Evolutionary conservation across 2,329 filamentous ascomycete species (phyloP).

Genomic region (Trichoderma lentiforme): DNA sequence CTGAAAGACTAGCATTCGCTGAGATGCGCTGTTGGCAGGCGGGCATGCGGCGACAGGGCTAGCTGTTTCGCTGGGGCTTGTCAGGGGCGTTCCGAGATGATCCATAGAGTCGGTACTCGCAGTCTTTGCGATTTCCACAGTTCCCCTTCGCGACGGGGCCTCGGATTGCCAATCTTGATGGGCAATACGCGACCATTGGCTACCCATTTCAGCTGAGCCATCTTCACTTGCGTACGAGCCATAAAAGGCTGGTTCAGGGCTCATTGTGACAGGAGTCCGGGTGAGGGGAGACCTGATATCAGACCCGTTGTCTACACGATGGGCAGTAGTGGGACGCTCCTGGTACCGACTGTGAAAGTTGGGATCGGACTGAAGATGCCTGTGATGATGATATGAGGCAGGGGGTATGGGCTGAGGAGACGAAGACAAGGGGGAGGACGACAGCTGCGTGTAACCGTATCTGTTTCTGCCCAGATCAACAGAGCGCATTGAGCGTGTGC

Average conservation of each 20-base stretch:
- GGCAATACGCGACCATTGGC: constrained; percentile 37
- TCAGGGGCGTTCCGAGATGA: constrained; percentile 48
- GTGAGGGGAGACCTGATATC: constrained; percentile 4
- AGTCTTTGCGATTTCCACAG: constrained; percentile 45
- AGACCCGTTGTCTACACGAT: constrained; percentile 33
- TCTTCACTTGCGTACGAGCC: constrained; percentile 20
- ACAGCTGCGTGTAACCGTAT: constrained; percentile 27
- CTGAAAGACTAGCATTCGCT: constrained; percentile 52
- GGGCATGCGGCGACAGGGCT: constrained; percentile 46
- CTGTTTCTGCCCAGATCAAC: constrained; percentile 36
- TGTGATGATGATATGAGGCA: constrained; percentile 31
- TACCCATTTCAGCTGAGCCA: constrained; percentile 17
- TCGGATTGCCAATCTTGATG: constrained; percentile 39
- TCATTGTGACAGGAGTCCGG: background rate
- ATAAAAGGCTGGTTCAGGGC: constrained; percentile 2
- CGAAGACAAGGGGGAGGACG: constrained; percentile 40
- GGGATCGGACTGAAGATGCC: constrained; percentile 44
- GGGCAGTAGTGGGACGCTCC: constrained; percentile 48
- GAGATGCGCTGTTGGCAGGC: constrained; percentile 41
- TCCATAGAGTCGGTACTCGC: constrained; percentile 52
- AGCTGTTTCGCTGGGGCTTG: constrained; percentile 52
- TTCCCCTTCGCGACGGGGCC: constrained; percentile 39
- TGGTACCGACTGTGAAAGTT: constrained; percentile 39
- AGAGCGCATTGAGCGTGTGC: constrained; percentile 46
- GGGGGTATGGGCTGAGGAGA: constrained; percentile 34